phyloP scores from a whole-genome alignment of 2,329 filamentous ascomycete genomes.

The Davidsoniella australis region DNA sequence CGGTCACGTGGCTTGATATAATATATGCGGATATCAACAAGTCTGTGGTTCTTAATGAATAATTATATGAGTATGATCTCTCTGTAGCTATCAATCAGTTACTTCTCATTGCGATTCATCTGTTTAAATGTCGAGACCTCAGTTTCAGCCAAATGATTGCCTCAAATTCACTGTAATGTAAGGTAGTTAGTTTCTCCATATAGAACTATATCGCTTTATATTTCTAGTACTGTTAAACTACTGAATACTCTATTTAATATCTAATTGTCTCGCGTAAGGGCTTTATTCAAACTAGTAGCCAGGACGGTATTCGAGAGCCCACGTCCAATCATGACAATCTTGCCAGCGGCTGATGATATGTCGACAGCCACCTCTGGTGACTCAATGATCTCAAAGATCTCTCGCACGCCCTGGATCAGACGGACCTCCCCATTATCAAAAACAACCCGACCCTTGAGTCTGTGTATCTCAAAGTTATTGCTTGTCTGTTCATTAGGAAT shows the following conservation, averaged over 20 bases:
- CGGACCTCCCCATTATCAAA: slow-evolving; percentile 48
- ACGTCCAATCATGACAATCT: slow-evolving; percentile 48
- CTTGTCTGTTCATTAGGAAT: slow-evolving; percentile 30
- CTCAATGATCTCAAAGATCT: slow-evolving; percentile 84
- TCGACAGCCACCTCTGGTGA: slow-evolving; percentile 20
- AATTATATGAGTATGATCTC: too few relatives aligned
- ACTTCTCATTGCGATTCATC: too few relatives aligned
- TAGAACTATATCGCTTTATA: too few relatives aligned
- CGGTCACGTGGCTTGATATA: too few relatives aligned
- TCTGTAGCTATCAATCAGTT: too few relatives aligned
- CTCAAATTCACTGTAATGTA: too few relatives aligned
- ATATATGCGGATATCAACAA: too few relatives aligned
- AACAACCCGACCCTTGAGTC: slow-evolving; percentile 64
- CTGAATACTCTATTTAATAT: not conserved
- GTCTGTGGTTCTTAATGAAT: too few relatives aligned
- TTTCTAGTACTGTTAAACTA: too few relatives aligned
- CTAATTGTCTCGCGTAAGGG: not conserved
- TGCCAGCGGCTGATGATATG: slow-evolving; percentile 25
- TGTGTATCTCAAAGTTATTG: slow-evolving; percentile 59
- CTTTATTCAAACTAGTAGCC: slow-evolving; percentile 24
- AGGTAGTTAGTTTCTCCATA: too few relatives aligned
- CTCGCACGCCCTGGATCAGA: slow-evolving; percentile 79
- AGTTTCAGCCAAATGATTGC: too few relatives aligned
- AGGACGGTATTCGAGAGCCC: slow-evolving; percentile 35
- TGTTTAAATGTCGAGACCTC: too few relatives aligned